These are phyloP conservation scores for Euryodendron excelsum DNA, from an alignment of 148 eudicot genomes.

Conservation along the genomic window DNA sequence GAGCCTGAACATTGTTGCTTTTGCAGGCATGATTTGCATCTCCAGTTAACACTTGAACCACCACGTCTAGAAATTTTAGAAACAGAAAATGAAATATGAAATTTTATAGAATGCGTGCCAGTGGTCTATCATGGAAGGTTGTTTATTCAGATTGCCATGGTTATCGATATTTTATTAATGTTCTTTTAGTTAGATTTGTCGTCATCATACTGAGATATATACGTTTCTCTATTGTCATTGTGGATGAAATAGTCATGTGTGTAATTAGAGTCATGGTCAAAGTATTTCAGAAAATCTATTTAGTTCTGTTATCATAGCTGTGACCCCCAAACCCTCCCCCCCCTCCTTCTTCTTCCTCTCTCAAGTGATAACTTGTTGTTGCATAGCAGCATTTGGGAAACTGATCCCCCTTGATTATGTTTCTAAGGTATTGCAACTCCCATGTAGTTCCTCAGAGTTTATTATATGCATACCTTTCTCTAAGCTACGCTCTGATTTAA, in stretches of 20 bases:
- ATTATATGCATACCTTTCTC: background rate
- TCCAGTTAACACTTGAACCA: too few species aligned
- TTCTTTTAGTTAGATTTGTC: background rate
- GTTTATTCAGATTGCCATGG: too few species aligned
- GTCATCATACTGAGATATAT: background rate
- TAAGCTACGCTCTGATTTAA: background rate
- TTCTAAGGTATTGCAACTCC: background rate
- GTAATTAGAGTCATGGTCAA: background rate
- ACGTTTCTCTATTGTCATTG: background rate
- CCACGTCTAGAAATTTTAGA: too few species aligned
- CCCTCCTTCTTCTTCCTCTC: too few species aligned
- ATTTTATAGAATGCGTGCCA: too few species aligned
- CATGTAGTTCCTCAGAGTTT: background rate
- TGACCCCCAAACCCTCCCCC: too few species aligned
- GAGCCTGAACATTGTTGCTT: background rate
- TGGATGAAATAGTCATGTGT: background rate
- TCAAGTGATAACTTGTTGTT: background rate
- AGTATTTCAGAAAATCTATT: background rate
- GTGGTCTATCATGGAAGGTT: too few species aligned
- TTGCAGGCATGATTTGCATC: too few species aligned
- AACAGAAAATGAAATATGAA: too few species aligned
- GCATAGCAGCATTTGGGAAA: background rate
- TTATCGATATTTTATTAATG: too few species aligned
- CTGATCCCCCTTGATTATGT: background rate
- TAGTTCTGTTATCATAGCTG: too few species aligned